Evolutionary conservation across 805 yeast genomes (phyloP), one percentile per base, ranked within the genome.

Genomic region (Hanseniaspora jakobsenii): DNA sequence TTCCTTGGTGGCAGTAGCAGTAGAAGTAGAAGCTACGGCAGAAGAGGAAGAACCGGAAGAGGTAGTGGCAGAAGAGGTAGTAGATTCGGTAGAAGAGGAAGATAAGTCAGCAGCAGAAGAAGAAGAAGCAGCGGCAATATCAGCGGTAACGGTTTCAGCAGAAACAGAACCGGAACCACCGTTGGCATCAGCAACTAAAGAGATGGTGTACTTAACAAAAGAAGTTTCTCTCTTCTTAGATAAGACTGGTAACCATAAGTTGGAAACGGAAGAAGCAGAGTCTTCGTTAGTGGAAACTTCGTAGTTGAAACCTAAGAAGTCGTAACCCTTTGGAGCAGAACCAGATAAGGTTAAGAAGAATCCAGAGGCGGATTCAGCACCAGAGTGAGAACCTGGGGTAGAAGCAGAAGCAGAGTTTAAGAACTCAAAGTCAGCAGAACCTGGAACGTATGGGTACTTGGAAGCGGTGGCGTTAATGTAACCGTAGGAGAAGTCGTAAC

Each of bases 1-100:
- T 32, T 50, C 48, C 4, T n/a, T n/a, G 43, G 49, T 39, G 37
- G 51, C 56, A 32, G 55, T 49, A 37, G 48, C 52, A 35, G 58
- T 50, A 50, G 56, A 48, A 50, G 6, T 32, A 14, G 49, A 53
- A 36, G 55, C 46, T 38, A 47, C 47, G 34, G 53, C 51, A 36
- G 48, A 63, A 51, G 58, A 54, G 45, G 61, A 45, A 46, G 62
- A n/a, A n/a, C n/a, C n/a, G n/a, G n/a, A n/a, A n/a, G n/a, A n/a
- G n/a, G n/a, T n/a, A 40, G 48, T 47, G 34, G 53, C 51, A 36
- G 48, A 63, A 51, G 58, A 54, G 45, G 61, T 44, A 46, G 62
- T 63, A 59, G 61, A 54, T 52, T 63, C 61, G 46, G 67, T 58
- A 63, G 36, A 5, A 19, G 24, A 5, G 19, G 22, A 10, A 32